These are phyloP conservation scores for Collybia mongolica DNA, from an alignment of 768 basidiomycete genomes.

Conservation along the genomic window DNA sequence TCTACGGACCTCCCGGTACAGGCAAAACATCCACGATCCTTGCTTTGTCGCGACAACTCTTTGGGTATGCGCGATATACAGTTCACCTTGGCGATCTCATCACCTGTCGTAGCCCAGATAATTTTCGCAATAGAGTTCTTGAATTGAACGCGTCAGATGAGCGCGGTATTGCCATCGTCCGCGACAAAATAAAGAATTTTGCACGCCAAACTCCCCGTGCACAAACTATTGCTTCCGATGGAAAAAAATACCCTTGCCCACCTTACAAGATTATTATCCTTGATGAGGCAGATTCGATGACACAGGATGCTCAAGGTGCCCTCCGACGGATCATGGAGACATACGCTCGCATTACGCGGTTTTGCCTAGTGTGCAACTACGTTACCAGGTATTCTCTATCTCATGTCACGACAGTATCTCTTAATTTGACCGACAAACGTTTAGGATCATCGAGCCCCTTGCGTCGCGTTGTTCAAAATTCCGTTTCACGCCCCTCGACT, in stretches of 20 bases:
- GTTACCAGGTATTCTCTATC: conserved; percentile 76
- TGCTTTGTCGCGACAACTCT: conserved; percentile 89
- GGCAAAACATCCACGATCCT: conserved; percentile 99
- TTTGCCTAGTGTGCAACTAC: conserved; percentile 98
- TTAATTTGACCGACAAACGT: neutral
- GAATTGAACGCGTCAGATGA: conserved; percentile 99
- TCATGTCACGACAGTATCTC: neutral
- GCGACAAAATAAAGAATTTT: conserved; percentile 99
- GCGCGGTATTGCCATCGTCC: conserved; percentile 93
- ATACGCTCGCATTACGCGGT: conserved; percentile 95
- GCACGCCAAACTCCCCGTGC: conserved; percentile 89
- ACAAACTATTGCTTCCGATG: conserved; percentile 69
- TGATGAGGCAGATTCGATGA: conserved; percentile 99
- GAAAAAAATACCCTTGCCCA: conserved; percentile 89
- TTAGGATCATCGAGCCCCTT: conserved; percentile 95
- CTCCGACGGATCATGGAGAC: conserved; percentile 99
- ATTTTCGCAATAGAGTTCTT: conserved; percentile 88
- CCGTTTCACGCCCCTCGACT: conserved; percentile 91
- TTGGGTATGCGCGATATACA: conserved; percentile 61
- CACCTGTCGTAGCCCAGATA: conserved; percentile 71
- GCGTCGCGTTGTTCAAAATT: conserved; percentile 99
- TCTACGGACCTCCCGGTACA: conserved; percentile 98
- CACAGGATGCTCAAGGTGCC: conserved; percentile 97
- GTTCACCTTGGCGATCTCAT: conserved; percentile 1
- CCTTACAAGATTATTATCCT: conserved; percentile 99